Evolutionary conservation across 192 early-diverging fungal species (phyloP), one percentile per base, ranked within the genome.

Genomic region (Coemansia sp.): DNA sequence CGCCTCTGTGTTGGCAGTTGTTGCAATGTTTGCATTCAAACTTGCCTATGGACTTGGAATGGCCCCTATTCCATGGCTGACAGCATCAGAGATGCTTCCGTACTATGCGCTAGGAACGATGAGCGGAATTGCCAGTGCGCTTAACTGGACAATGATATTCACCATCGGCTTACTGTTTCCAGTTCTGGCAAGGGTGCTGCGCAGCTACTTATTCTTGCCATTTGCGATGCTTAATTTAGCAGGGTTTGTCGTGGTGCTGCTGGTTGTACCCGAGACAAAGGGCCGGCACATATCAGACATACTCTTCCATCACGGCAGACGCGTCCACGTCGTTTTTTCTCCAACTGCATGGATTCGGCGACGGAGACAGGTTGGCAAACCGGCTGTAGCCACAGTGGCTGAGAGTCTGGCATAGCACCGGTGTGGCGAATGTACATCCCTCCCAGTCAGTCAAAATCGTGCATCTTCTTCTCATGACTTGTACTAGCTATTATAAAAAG

Each of bases 11-110:
- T 71, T 89, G 49, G 78, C 87, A 4, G 76, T 88, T 7, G 67
- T 81, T 3, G 68, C 84, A 13, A 84, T 89, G 49, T 90, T 92
- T 71, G 62, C 84, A 0, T 93, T 89, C 71, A 91, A 90, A 34
- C 74, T 86, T 18, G 65, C 68, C 16, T 94, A 92, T 74, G 88
- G 89, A 10, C 73, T 94, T 3, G 94, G 93, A 11, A 68, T 94
- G 34, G 92, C 89, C 6, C 87, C 89, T 1, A 92, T 94, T 39
- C 91, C 94, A 10, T 94, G 91, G 90, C 66, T 93, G 61, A 74
- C 90, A 37, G 81, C 89, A 0, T 90, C 92, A 1, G 93, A 94
- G 53, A 80, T 93, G 59, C 70, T 90, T 18, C 93, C 94, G 1
- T 86, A 87, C 5, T 91, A 90, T 50, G 90, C 88, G 0, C 75